Percentiles rank a stretch among this genome's conserved stretches.
Conservation (phyloP, 768 basidiomycete genomes). For the Macrolepiota albuminosa region DNA sequence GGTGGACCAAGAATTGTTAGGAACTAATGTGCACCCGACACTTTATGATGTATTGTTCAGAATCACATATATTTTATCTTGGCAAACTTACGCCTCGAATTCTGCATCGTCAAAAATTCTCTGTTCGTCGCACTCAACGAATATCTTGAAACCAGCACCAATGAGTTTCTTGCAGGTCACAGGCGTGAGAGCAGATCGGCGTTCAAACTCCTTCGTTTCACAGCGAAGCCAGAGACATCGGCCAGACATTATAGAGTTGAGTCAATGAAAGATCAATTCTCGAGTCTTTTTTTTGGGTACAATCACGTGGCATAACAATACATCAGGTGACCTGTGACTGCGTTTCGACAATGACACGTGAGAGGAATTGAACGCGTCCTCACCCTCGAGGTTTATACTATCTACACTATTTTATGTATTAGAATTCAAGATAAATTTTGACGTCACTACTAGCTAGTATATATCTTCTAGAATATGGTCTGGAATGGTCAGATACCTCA, state of each 20-base stretch:
- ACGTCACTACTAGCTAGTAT: too few relatives aligned
- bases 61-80: not conserved
- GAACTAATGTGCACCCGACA: conserved; percentile 84
- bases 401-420: too few relatives aligned
- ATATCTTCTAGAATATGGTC: too few relatives aligned
- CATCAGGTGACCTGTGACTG: too few relatives aligned
- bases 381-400: too few relatives aligned
- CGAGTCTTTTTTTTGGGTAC: not conserved
- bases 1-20: conserved; percentile 83
- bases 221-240: conserved; percentile 86
- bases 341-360: too few relatives aligned
- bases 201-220: conserved; percentile 95
- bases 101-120: conserved; percentile 92
- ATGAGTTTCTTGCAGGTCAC: conserved; percentile 85
- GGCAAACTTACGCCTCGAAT: conserved; percentile 75
- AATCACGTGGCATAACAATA: not conserved
- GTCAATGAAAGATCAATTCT: not conserved
- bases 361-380: too few relatives aligned
- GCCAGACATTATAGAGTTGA: conserved; percentile 36
- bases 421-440: too few relatives aligned
- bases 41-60: conserved; percentile 34
- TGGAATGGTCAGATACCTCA: too few relatives aligned
- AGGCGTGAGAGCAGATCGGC: conserved; percentile 89
- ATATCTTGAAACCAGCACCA: conserved; percentile 85
- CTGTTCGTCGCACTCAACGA: conserved; percentile 90